phyloP scores from a whole-genome alignment of 2,329 filamentous ascomycete species.

The Pestalotiopsis sp. region DNA sequence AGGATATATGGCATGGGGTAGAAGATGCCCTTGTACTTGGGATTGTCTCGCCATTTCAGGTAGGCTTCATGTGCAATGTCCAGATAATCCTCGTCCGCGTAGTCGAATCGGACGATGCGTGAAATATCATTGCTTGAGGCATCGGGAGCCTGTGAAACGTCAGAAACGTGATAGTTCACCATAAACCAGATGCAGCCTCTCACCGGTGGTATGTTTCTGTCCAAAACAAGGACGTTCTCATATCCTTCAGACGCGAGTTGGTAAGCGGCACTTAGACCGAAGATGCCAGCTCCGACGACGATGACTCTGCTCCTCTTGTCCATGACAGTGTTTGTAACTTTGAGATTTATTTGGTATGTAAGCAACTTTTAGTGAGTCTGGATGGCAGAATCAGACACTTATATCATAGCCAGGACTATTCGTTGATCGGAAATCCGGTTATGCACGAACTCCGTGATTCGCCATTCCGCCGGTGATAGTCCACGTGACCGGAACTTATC shows the following conservation, averaged over 20 bases:
- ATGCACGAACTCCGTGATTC: neutral
- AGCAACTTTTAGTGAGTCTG: neutral
- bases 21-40: neutral
- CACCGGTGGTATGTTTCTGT: neutral
- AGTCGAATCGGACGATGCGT: conserved; percentile 36
- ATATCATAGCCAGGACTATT: neutral
- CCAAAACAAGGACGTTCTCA: neutral
- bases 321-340: neutral
- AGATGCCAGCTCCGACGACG: neutral
- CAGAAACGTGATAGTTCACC: neutral
- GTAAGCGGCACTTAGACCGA: neutral
- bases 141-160: conserved; percentile 26
- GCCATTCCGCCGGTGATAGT: neutral
- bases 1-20: neutral
- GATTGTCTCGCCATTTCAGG: neutral
- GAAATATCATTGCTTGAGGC: conserved; percentile 40
- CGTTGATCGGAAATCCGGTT: neutral
- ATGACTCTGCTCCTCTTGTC: neutral
- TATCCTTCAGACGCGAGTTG: neutral
- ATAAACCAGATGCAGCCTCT: neutral
- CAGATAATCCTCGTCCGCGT: conserved; percentile 28
- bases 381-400: no score
- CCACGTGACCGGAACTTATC: neutral
- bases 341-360: neutral
- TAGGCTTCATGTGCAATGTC: conserved; percentile 27